Base-by-base conservation (phyloP, 2,329 filamentous ascomycete genomes). In the Emmonsiellopsis sp. region DNA sequence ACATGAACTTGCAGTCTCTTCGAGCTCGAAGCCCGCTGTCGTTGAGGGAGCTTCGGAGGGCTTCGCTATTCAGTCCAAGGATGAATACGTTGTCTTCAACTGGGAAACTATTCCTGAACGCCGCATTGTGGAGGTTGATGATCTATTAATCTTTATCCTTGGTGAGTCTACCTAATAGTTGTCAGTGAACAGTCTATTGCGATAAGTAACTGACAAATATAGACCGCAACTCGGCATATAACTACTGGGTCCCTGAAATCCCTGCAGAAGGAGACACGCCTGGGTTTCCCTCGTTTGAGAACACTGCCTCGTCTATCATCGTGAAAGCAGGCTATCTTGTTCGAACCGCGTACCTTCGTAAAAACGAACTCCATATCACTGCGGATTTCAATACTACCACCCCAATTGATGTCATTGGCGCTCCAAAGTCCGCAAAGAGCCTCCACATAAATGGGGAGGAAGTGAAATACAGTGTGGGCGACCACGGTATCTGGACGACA, bases 331-430 rank as follows among this genome's bases (percentile, higher is more conserved):
- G 71, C 13, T 74, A 74, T 51, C 69, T 74, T 15, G 64, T 74
- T 13, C 69, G 72, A 5, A 68, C 61, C 16, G 83, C 83, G 0
- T 74, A 76, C 2, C 65, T 85, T 1, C 61, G 78, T 5, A 80
- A 76, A 1, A 72, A 70, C n/a, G 76, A 76, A 1, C 73, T 92
- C 4, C 73, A 79, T 10, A 66, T 92, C 2, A 79, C 79, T 3
- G 87, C 84, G 2, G 87, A 93, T 61, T 76, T 91, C 57, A 91
- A 92, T 60, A 67, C 76, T 0, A 89, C 86, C 0, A 83, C 83
- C 0, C 62, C 79, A 0, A 68, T 92, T 11, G 85, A 90, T 58
- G 74, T 92, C 20, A 79, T 89, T 34, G 83, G 85, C 3, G 83
- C 73, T 3, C 76, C 80, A 0, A 77, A 81, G 0, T 64, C 70